Conservation (phyloP, 2,329 filamentous ascomycete species). For the Trichoderma atroviride region DNA sequence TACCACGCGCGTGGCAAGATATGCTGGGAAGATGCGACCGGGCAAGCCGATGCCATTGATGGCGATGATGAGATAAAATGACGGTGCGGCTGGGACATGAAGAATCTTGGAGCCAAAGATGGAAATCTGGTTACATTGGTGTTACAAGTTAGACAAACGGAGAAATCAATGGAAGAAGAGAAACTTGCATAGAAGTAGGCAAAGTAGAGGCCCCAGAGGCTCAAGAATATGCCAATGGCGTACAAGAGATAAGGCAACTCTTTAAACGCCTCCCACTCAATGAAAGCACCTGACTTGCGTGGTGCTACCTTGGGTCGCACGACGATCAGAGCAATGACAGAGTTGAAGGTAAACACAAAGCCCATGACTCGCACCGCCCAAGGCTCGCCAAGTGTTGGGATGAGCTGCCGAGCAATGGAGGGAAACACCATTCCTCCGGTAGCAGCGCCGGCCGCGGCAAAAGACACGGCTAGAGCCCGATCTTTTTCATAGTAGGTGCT, state of each 20-base stretch:
- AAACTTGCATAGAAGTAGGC: background rate
- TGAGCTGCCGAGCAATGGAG: constrained; percentile 35
- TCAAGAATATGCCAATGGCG: background rate
- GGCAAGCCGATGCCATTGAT: background rate
- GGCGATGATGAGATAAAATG: background rate
- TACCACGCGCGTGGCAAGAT: background rate
- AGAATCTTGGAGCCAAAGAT: background rate
- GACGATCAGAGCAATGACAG: background rate
- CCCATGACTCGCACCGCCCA: constrained; percentile 7
- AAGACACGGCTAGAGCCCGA: constrained; percentile 62
- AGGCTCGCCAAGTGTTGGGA: constrained; percentile 39
- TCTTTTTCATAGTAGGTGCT: constrained; percentile 63
- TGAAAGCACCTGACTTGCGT: background rate
- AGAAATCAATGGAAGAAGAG: background rate
- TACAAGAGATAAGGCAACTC: background rate
- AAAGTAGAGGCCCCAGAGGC: background rate
- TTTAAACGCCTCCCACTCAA: background rate
- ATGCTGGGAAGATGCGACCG: background rate
- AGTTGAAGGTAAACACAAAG: background rate
- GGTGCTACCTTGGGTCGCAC: background rate
- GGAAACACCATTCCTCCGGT: constrained; percentile 64
- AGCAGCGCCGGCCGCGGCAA: constrained; percentile 62
- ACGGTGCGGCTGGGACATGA: background rate
- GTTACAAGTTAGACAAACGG: background rate
- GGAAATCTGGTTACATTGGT: background rate